Evolutionary conservation across 345 rosid species (phyloP).

Genomic region (Sapria himalayana): DNA sequence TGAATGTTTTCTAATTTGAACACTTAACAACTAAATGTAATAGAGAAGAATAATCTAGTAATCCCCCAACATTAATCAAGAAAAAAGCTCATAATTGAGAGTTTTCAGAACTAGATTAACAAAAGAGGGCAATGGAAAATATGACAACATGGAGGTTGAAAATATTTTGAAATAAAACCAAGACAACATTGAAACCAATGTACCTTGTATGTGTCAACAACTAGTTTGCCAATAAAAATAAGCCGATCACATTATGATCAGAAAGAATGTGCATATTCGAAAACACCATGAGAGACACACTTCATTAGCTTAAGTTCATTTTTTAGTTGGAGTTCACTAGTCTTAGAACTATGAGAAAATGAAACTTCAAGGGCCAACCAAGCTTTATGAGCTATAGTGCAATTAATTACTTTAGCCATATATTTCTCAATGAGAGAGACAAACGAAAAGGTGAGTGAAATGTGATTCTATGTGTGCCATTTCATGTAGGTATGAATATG

Average conservation of each 20-base stretch:
- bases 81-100: background rate
- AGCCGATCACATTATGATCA: background rate
- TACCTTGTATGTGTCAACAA: constrained; percentile 1
- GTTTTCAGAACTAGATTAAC: background rate
- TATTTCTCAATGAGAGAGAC: background rate
- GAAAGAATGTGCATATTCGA: background rate
- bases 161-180: background rate
- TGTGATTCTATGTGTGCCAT: background rate
- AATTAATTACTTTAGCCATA: background rate
- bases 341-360: background rate
- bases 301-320: background rate
- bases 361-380: constrained; percentile 1
- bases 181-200: background rate
- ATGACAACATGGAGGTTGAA: background rate
- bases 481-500: background rate
- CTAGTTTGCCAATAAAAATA: background rate
- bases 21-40: no score
- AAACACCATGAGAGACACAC: background rate
- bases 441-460: background rate
- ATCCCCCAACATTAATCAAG: background rate
- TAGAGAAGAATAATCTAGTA: no score
- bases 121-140: background rate
- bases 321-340: background rate
- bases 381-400: background rate
- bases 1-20: no score